phyloP scores from a whole-genome alignment of 2,329 filamentous ascomycete species.

The Cyanodermella asteris region DNA sequence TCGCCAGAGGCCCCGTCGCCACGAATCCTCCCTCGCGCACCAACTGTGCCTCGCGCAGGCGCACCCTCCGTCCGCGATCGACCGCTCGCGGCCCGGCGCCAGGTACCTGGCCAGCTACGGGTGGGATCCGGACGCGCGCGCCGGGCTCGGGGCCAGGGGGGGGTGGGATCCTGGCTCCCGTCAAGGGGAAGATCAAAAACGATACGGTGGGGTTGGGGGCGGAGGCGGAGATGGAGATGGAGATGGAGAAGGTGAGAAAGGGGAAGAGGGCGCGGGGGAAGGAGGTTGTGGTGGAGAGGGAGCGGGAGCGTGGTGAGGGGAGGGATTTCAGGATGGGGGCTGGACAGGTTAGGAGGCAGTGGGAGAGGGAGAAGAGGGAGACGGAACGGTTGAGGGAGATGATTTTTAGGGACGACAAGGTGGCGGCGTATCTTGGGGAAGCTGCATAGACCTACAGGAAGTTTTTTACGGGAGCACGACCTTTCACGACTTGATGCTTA shows the following conservation, averaged over 20 bases:
- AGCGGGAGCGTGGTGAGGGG: too few species aligned
- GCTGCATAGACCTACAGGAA: too few species aligned
- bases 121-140: slow-evolving; percentile 38
- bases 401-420: slow-evolving; percentile 54
- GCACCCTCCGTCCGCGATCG: slow-evolving; percentile 34
- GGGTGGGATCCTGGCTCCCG: slow-evolving; percentile 54
- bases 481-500: too few species aligned
- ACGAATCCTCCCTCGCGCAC: slow-evolving; percentile 31
- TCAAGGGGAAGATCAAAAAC: slow-evolving; percentile 50
- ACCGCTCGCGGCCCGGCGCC: slow-evolving; percentile 32
- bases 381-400: slow-evolving; percentile 42
- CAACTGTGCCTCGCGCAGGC: slow-evolving; percentile 34
- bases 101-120: slow-evolving; percentile 34
- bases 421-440: slow-evolving; percentile 57
- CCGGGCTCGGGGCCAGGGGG: slow-evolving; percentile 47
- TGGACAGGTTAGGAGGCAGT: slow-evolving; percentile 11
- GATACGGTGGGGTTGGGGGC: slow-evolving; percentile 55
- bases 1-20: slow-evolving; percentile 12
- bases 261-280: slow-evolving; percentile 43
- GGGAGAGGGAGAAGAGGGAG: slow-evolving; percentile 38
- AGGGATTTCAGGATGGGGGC: slow-evolving; percentile 8
- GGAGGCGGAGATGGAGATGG: slow-evolving; percentile 13
- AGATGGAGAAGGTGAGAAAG: slow-evolving; percentile 19
- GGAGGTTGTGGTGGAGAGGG: slow-evolving; percentile 40
- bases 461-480: too few species aligned